A percentile compares a stretch with the other conserved stretches of the same genome.
Conservation (phyloP, 495 filamentous ascomycete genomes). For the Achaetomiella virescens region DNA sequence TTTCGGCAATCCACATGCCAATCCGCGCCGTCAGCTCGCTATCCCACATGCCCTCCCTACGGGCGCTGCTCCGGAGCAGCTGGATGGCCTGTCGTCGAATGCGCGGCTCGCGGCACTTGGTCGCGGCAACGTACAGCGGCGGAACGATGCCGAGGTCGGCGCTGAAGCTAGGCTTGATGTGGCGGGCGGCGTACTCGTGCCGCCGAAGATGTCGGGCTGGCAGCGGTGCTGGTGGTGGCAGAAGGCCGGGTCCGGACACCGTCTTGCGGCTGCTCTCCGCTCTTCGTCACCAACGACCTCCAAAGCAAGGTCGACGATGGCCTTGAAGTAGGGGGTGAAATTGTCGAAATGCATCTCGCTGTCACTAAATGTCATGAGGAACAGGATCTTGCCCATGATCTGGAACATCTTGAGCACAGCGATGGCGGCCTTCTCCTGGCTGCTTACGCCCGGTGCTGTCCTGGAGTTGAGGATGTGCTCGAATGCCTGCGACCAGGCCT, state of each 20-base stretch:
- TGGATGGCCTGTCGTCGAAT: slow-evolving; percentile 52
- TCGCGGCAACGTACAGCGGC: slow-evolving; percentile 51
- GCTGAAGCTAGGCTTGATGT: slow-evolving; percentile 49
- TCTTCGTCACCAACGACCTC: slow-evolving; percentile 48
- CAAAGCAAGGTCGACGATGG: slow-evolving; percentile 39
- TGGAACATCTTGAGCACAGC: slow-evolving; percentile 51
- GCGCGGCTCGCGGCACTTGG: slow-evolving; percentile 51
- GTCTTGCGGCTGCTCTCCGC: slow-evolving; percentile 36
- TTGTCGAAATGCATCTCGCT: slow-evolving; percentile 44
- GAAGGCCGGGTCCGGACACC: slow-evolving; percentile 38
- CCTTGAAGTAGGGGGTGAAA: slow-evolving; percentile 34
- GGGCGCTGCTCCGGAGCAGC: slow-evolving; percentile 45
- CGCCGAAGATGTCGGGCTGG: slow-evolving; percentile 35
- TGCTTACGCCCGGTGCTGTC: slow-evolving; percentile 41
- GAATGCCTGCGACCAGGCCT: slow-evolving; percentile 47
- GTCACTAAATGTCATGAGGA: slow-evolving; percentile 48
- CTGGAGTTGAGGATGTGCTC: slow-evolving; percentile 44
- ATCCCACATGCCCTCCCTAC: slow-evolving; percentile 61
- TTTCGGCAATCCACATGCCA: slow-evolving; percentile 47
- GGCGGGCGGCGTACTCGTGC: slow-evolving; percentile 36
- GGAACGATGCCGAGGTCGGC: slow-evolving; percentile 50
- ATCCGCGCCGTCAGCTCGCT: slow-evolving; percentile 50
- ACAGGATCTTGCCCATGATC: slow-evolving; percentile 46
- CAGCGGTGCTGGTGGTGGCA: slow-evolving; percentile 37
- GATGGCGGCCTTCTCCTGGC: slow-evolving; percentile 49